Percentiles rank a stretch among this genome's conserved stretches.
Conservation (phyloP, 371 early-diverging fungal species). For the Rhizopus delemar region DNA sequence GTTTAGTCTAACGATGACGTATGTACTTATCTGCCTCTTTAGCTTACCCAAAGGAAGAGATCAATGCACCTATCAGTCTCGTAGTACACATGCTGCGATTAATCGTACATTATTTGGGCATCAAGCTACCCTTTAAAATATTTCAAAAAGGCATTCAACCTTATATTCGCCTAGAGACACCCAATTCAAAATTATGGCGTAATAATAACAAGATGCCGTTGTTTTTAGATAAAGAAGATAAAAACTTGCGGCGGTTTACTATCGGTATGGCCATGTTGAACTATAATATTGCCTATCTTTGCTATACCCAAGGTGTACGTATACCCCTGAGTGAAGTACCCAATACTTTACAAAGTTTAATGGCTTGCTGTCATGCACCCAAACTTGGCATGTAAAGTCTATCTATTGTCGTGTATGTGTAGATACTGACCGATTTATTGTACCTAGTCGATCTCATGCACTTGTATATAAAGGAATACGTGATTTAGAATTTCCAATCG, state of each 20-base stretch:
- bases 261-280: conserved; percentile 83
- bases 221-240: conserved; percentile 58
- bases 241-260: conserved; percentile 59
- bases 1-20: too few relatives aligned
- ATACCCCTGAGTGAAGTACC: conserved; percentile 62
- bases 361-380: conserved; percentile 65
- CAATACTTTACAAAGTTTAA: conserved; percentile 75
- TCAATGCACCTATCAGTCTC: conserved; percentile 83
- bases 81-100: conserved; percentile 75
- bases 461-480: conserved; percentile 29
- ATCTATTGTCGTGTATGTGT: not conserved
- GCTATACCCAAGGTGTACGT: conserved; percentile 78
- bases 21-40: not conserved
- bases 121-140: conserved; percentile 73
- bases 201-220: conserved; percentile 54
- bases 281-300: conserved; percentile 83
- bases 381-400: conserved; percentile 64
- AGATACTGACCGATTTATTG: not conserved
- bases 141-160: conserved; percentile 56
- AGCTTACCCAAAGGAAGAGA: conserved; percentile 64
- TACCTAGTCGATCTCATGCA: conserved; percentile 41
- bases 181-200: conserved; percentile 20
- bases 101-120: conserved; percentile 77
- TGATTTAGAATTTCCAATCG: conserved; percentile 35
- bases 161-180: conserved; percentile 38